These are phyloP conservation scores for Pelargonium cotyledonis DNA, from an alignment of 441 rosid species.

Conservation along the genomic window DNA sequence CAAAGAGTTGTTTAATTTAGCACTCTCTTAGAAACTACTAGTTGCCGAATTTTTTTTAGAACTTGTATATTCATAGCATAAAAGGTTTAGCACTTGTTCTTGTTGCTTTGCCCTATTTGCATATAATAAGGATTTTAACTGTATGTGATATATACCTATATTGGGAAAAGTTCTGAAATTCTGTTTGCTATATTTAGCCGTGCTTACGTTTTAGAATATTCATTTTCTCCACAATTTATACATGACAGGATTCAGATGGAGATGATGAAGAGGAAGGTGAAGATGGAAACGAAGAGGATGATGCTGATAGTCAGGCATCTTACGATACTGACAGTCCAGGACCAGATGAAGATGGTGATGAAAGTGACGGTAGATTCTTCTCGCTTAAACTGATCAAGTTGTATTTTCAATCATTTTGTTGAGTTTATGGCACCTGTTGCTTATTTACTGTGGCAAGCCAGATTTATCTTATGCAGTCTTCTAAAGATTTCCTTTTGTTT, in stretches of 20 bases:
- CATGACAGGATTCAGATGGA: conserved; percentile 44
- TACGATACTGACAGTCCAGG: conserved; percentile 43
- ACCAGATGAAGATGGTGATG: conserved; percentile 30
- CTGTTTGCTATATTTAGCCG: not conserved
- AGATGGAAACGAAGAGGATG: conserved; percentile 28
- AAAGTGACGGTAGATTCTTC: conserved; percentile 38
- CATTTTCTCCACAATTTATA: conserved; percentile 14
- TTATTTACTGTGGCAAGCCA: not conserved
- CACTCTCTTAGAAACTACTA: too few relatives aligned
- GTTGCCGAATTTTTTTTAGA: too few relatives aligned
- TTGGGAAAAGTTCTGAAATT: not conserved
- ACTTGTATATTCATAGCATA: too few relatives aligned
- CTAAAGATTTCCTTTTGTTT: conserved; percentile 13
- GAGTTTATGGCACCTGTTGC: not conserved
- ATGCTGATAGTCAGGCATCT: conserved; percentile 28
- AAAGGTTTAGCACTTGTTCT: not conserved
- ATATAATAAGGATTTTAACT: not conserved
- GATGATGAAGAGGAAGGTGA: conserved; percentile 38
- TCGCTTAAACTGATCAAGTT: not conserved
- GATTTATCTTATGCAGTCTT: not conserved
- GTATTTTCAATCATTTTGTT: not conserved
- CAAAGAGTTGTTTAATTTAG: too few relatives aligned
- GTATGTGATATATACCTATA: not conserved
- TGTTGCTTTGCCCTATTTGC: not conserved
- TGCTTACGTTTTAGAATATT: not conserved